Percentiles rank a stretch among this genome's conserved stretches.
These are phyloP conservation scores for Daldinia bambusicola DNA, from an alignment of 495 filamentous ascomycete species.

Conservation along the genomic window DNA sequence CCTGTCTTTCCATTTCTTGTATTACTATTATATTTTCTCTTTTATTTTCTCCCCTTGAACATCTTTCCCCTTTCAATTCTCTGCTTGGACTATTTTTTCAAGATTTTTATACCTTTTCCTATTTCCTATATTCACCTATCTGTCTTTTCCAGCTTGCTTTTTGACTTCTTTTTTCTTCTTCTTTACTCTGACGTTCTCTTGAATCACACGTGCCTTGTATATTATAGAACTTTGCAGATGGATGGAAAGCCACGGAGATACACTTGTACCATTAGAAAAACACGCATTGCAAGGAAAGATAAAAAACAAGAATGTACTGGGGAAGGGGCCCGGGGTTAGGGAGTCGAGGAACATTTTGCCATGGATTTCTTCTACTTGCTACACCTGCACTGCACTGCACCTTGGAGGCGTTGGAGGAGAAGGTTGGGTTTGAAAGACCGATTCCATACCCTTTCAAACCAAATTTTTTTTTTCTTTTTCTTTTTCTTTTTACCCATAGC, in stretches of 20 bases:
- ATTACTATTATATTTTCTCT: slow-evolving; percentile 23
- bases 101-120: slow-evolving; percentile 32
- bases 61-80: slow-evolving; percentile 21
- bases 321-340: not conserved
- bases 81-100: slow-evolving; percentile 4
- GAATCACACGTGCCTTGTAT: slow-evolving; percentile 22
- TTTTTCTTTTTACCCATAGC: slow-evolving; percentile 1
- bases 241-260: slow-evolving; percentile 27
- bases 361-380: slow-evolving; percentile 14
- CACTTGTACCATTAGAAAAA: slow-evolving; percentile 37
- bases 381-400: slow-evolving; percentile 15
- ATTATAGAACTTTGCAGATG: slow-evolving; percentile 24
- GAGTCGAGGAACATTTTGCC: not conserved
- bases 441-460: not conserved
- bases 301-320: slow-evolving; percentile 13
- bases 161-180: not conserved
- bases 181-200: slow-evolving; percentile 14
- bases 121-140: slow-evolving; percentile 8
- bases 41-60: slow-evolving; percentile 12
- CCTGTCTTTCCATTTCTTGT: slow-evolving; percentile 24
- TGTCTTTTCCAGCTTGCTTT: not conserved
- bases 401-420: slow-evolving; percentile 31
- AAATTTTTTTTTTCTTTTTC: slow-evolving; percentile 13
- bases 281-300: slow-evolving; percentile 35
- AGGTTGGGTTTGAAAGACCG: not conserved